Evolutionary conservation across 2,329 filamentous ascomycete species (phyloP).

Genomic region (Colletotrichum magnum): DNA sequence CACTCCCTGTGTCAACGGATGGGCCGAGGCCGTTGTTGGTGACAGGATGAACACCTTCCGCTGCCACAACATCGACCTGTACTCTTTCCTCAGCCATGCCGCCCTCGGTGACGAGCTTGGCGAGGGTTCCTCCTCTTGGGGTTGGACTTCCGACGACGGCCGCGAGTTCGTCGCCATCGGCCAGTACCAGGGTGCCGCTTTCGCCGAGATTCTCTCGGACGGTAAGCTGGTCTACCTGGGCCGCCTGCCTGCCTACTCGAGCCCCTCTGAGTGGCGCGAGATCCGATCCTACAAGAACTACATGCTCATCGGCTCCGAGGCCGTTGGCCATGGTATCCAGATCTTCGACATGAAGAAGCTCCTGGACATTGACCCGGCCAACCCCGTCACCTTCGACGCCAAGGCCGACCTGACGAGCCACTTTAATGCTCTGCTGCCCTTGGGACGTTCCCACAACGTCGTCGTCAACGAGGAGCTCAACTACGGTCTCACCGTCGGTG

Average conservation of each 20-base stretch:
- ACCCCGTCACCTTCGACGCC: conserved; percentile 49
- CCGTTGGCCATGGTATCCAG: conserved; percentile 67
- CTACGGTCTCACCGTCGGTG: conserved; percentile 62
- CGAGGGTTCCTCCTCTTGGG: conserved; percentile 58
- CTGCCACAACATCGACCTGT: conserved; percentile 65
- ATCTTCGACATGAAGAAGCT: conserved; percentile 74
- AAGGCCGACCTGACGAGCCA: conserved; percentile 50
- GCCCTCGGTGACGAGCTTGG: conserved; percentile 62
- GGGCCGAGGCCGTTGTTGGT: conserved; percentile 59
- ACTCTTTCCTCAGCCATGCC: conserved; percentile 69
- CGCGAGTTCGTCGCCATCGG: conserved; percentile 62
- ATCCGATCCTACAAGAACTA: conserved; percentile 54
- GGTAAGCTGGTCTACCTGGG: conserved; percentile 61
- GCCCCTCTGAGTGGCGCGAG: conserved; percentile 49
- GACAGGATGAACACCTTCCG: conserved; percentile 63
- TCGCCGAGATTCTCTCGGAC: conserved; percentile 57
- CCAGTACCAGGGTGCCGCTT: conserved; percentile 60
- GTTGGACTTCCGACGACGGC: conserved; percentile 62
- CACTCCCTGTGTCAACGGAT: conserved; percentile 57
- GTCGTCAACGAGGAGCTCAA: conserved; percentile 63
- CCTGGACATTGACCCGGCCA: conserved; percentile 57
- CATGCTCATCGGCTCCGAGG: conserved; percentile 56
- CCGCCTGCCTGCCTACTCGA: conserved; percentile 48
- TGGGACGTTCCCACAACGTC: conserved; percentile 60
- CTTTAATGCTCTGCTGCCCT: conserved; percentile 48